Percentiles rank a stretch among this genome's conserved stretches.
phyloP scores from a whole-genome alignment of 2,329 filamentous ascomycete species.

The Aspergillus tanneri region DNA sequence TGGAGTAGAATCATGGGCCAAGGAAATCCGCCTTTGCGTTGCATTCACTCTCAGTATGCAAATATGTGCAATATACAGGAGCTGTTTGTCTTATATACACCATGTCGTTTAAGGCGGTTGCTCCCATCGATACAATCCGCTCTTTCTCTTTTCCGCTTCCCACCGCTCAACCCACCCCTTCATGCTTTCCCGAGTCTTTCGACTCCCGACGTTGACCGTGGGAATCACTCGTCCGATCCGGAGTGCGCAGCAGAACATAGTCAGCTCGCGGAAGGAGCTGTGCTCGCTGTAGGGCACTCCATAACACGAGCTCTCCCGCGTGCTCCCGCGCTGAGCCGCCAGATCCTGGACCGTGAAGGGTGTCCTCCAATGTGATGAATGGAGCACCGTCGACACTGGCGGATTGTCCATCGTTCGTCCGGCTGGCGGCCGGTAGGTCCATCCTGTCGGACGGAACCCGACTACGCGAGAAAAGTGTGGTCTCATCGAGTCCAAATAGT shows the following conservation, averaged over 20 bases:
- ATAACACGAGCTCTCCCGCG: slow-evolving; percentile 78
- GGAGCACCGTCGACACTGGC: slow-evolving; percentile 63
- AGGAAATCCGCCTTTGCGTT: too few relatives aligned
- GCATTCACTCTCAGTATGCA: too few relatives aligned
- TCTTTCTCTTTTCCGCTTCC: slow-evolving; percentile 62
- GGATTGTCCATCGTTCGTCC: slow-evolving; percentile 63
- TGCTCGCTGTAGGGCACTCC: slow-evolving; percentile 96
- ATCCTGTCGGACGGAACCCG: slow-evolving; percentile 88
- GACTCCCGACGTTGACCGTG: slow-evolving; percentile 80
- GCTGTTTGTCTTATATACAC: too few relatives aligned
- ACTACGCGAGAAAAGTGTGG: slow-evolving; percentile 82
- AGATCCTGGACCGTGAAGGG: slow-evolving; percentile 71
- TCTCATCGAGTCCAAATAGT: slow-evolving; percentile 78
- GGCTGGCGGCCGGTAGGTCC: slow-evolving; percentile 79
- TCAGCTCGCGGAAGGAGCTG: slow-evolving; percentile 89
- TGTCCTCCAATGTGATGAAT: slow-evolving; percentile 71
- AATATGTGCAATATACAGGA: too few relatives aligned
- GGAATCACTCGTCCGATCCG: slow-evolving; percentile 87
- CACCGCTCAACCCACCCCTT: slow-evolving; percentile 65
- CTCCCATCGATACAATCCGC: slow-evolving; percentile 57
- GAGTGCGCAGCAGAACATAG: slow-evolving; percentile 86
- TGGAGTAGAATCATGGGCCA: too few relatives aligned
- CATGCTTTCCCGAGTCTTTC: slow-evolving; percentile 64
- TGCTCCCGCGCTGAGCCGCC: slow-evolving; percentile 78
- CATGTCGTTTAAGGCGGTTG: slow-evolving; percentile 33